A percentile compares a stretch with the other conserved stretches of the same genome.
Conservation (phyloP, 805 yeast species). For the Ogataea glucozyma region DNA sequence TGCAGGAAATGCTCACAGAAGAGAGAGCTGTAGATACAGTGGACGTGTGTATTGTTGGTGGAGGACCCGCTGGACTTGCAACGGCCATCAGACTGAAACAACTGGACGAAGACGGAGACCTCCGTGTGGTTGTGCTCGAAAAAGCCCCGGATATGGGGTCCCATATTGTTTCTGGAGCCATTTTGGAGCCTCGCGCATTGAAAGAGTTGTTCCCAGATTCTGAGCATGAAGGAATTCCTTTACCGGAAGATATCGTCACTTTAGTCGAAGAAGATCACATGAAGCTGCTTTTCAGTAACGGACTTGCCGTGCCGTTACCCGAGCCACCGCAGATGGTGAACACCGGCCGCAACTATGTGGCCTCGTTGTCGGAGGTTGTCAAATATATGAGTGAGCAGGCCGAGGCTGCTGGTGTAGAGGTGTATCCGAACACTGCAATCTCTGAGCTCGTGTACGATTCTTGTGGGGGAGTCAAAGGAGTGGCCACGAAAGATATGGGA, state of each 20-base stretch:
- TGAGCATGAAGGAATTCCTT: conserved; percentile 51
- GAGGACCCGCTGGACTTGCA: conserved; percentile 96
- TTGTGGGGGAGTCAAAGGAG: conserved; percentile 73
- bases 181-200: conserved; percentile 85
- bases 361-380: conserved; percentile 77
- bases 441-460: conserved; percentile 68
- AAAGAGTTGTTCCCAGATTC: conserved; percentile 75
- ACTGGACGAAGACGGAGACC: conserved; percentile 61
- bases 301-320: conserved; percentile 66
- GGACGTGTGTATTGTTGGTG: conserved; percentile 95
- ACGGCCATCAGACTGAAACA: conserved; percentile 91
- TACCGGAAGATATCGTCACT: conserved; percentile 78
- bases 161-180: conserved; percentile 92
- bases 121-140: conserved; percentile 86
- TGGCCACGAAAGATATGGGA: conserved; percentile 94
- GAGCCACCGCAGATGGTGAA: conserved; percentile 92
- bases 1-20: conserved; percentile 48
- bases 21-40: conserved; percentile 83
- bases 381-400: conserved; percentile 85
- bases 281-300: conserved; percentile 62
- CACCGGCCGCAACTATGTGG: conserved; percentile 79
- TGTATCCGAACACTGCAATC: conserved; percentile 89
- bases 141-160: conserved; percentile 93
- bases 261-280: conserved; percentile 73
- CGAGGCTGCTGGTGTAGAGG: conserved; percentile 89